These are phyloP conservation scores for Dryas drummondii DNA, from an alignment of 306 rosid genomes.

Conservation along the genomic window DNA sequence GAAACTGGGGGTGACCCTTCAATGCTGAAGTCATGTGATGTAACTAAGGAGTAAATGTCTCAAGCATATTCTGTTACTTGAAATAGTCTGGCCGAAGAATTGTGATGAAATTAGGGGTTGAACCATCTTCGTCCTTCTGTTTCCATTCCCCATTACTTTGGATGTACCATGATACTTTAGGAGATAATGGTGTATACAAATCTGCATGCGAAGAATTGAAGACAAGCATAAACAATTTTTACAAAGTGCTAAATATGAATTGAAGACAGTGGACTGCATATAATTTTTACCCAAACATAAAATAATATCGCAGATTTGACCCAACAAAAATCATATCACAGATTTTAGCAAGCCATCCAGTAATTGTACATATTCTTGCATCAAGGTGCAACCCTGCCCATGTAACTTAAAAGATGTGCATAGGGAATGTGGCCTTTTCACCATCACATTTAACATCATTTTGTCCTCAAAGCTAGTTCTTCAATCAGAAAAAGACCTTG, in stretches of 20 bases:
- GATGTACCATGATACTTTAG: slow-evolving; percentile 72
- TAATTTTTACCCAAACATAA: background rate
- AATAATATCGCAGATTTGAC: too few relatives aligned
- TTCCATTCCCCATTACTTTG: slow-evolving; percentile 67
- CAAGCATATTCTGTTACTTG: slow-evolving; percentile 37
- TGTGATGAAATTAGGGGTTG: slow-evolving; percentile 46
- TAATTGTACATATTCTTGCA: background rate
- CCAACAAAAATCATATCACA: background rate
- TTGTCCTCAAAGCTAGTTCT: too few relatives aligned
- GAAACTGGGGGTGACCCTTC: background rate
- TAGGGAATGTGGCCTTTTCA: background rate
- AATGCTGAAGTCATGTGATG: background rate
- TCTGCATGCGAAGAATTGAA: slow-evolving; percentile 43
- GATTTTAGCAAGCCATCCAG: background rate
- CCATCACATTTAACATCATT: background rate
- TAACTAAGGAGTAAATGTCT: background rate
- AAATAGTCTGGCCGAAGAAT: slow-evolving; percentile 68
- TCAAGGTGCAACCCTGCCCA: background rate
- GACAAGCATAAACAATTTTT: slow-evolving; percentile 2
- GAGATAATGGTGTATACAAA: slow-evolving; percentile 63
- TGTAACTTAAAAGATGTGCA: background rate
- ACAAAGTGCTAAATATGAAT: background rate
- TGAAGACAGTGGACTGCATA: background rate
- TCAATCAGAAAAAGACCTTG: too few relatives aligned
- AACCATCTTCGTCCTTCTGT: slow-evolving; percentile 59